Base-by-base conservation (phyloP, 805 yeast genomes). In the Sugiyamaella boreocaroliniensis region DNA sequence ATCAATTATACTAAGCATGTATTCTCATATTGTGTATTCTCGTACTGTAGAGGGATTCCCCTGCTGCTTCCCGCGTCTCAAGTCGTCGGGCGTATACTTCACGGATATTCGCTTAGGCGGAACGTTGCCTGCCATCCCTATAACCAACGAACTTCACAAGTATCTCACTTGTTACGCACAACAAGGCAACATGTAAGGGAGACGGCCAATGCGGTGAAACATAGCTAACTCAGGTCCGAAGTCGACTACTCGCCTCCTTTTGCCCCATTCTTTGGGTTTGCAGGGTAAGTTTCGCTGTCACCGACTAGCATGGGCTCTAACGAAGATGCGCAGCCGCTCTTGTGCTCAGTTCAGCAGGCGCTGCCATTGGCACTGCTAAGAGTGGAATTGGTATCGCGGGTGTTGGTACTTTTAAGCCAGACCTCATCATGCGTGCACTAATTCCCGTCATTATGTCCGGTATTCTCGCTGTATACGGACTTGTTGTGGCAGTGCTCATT, bases 361-460 rank as follows among this genome's bases (percentile, higher is more conserved):
- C 99, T 4, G 98, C 98, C 56, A 84, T 89, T 61, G 99, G 99
- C 54, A 92, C 98, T 2, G 98, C 98, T 57, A 93, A 93, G 71
- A 86, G 96, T 45, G 99, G 99, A 54, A 84, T 93, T 58, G 99
- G 99, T 78, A 93, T 93, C 63, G 76, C 97, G 32, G 99, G 98
- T 77, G 89, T 93, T 60, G 97, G 98, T 76, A 86, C 96, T 46
- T 93, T 92, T 74, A 86, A 87, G 68, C 99, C 99, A 11, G 99
- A 93, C 65, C 76, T 93, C 64, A 89, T 93, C 64, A 93, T 93
- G 98, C 87, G 85, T 61, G 65, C 71, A 46, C 76, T 93, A 48
- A 90, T 93, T 61, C 99, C 99, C 15, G 99, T 93, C 47, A 96
- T 93, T 59, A 89, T 93, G 96, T 83, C 93, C 58, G 99, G 99